Conservation (phyloP, 2,329 filamentous ascomycete species). For the Xylaria sp. region DNA sequence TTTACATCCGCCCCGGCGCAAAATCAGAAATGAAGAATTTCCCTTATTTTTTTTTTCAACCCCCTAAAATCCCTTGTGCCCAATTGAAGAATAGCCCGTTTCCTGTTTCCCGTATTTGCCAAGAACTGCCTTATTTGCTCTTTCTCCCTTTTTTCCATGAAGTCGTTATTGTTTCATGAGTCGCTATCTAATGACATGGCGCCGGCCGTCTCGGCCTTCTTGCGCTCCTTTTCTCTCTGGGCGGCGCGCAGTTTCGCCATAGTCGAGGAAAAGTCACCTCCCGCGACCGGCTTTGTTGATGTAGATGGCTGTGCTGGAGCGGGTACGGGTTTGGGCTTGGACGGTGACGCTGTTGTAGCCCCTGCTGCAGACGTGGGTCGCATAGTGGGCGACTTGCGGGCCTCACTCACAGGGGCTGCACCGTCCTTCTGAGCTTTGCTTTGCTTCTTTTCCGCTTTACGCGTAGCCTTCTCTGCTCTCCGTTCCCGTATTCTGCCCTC, state of each 20-base stretch:
- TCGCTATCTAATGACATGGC: neutral
- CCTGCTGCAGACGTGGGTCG: constrained; percentile 9
- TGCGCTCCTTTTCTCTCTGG: constrained; percentile 50
- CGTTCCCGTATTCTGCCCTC: constrained; percentile 38
- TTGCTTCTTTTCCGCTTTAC: constrained; percentile 19
- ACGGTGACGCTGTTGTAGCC: constrained; percentile 8
- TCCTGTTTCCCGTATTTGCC: neutral
- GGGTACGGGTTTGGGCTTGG: neutral
- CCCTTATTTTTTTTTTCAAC: no score
- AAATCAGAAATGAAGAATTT: no score
- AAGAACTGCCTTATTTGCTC: neutral
- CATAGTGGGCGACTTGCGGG: neutral
- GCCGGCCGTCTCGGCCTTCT: constrained; percentile 40
- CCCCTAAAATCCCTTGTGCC: neutral
- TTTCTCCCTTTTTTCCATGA: neutral
- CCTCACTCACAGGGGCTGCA: neutral
- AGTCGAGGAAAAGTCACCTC: constrained; percentile 34
- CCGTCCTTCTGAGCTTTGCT: constrained; percentile 6
- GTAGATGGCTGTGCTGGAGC: constrained; percentile 14
- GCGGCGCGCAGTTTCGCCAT: constrained; percentile 54
- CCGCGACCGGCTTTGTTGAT: constrained; percentile 27
- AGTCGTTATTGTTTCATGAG: neutral
- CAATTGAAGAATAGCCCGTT: neutral
- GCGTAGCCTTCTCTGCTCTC: constrained; percentile 38
- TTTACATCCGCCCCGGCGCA: no score